Base-by-base conservation (phyloP, 2,329 filamentous ascomycete species). In the Eutypa lata region DNA sequence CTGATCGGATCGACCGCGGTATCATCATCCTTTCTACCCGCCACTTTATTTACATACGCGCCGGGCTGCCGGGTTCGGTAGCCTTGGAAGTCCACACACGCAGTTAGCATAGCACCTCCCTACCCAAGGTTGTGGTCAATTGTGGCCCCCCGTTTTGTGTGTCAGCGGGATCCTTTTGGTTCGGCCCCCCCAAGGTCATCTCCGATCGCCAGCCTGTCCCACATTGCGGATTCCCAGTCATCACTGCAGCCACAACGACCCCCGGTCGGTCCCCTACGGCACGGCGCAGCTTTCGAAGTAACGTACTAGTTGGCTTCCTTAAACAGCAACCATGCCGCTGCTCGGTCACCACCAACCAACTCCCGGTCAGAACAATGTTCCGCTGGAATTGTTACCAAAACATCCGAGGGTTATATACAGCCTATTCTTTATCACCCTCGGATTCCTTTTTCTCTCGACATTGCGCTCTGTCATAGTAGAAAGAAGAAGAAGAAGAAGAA, bases 321-420 rank as follows among this genome's bases (percentile, higher is more conserved):
- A 66, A 65, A 61, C 57, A 69, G 68, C 67, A 73, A 68, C 54
- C 55, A 75, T 74, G 73, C 71, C 73, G 59, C 66, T 64, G 62
- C 60, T 72, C 61, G 66, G 68, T 62, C 61, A 64, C 56, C 62
- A 65, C 56, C 62, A 65, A 55, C 52, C 53, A 48, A 60, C 61
- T 55, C 56, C 53, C 55, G 51, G 59, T 53, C 61, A 60, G 62
- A 62, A 62, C 59, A 63, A 66, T 61, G 58, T 65, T 56, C 63
- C 60, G 50, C 61, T 61, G 57, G 59, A 63, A 55, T 56, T 59
- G 53, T 58, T 65, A 54, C 56, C 58, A 60, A 63, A 59, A 51
- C 62, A 62, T 47, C 54, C 60, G 52, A 59, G 56, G 50, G 58
- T 64, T 51, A 59, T 63, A 52, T 56, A 56, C 53, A 55, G 56